Percentiles rank a stretch among this genome's conserved stretches.
Evolutionary conservation across 1,284 basidiomycete genomes (phyloP).

Genomic region (Melampsora medusae): DNA sequence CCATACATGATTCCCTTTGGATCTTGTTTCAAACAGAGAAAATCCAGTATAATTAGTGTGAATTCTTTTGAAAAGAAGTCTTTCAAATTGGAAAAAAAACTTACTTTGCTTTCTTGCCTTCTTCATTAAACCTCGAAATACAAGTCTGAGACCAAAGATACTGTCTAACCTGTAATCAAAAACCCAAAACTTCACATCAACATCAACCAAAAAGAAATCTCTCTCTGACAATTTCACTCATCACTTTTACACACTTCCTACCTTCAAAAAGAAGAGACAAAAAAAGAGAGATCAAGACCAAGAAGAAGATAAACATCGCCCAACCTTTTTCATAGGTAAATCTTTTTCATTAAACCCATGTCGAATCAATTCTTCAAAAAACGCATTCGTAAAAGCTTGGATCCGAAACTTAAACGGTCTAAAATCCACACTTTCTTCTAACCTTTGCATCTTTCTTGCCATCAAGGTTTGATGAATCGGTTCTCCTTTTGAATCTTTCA

Average conservation of each 20-base stretch:
- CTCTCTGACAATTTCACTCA: too few relatives aligned
- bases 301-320: not conserved
- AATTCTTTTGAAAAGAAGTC: not conserved
- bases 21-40: conserved; percentile 52
- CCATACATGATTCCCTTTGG: conserved; percentile 99
- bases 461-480: conserved; percentile 96
- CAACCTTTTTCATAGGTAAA: conserved; percentile 58
- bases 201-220: too few relatives aligned
- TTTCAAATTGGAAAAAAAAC: too few relatives aligned
- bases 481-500: conserved; percentile 89
- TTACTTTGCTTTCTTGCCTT: conserved; percentile 93
- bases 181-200: not conserved
- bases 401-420: conserved; percentile 99
- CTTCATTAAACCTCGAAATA: conserved; percentile 97
- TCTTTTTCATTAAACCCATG: conserved; percentile 60
- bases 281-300: too few relatives aligned
- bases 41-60: not conserved
- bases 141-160: conserved; percentile 90
- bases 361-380: conserved; percentile 76
- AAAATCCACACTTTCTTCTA: conserved; percentile 93
- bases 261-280: not conserved
- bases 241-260: too few relatives aligned
- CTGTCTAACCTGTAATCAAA: conserved; percentile 71
- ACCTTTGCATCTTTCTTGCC: conserved; percentile 89
- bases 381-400: conserved; percentile 95